These are phyloP conservation scores for Blastobotrys ciferrii DNA, from an alignment of 1,139 yeast species.

Conservation along the genomic window DNA sequence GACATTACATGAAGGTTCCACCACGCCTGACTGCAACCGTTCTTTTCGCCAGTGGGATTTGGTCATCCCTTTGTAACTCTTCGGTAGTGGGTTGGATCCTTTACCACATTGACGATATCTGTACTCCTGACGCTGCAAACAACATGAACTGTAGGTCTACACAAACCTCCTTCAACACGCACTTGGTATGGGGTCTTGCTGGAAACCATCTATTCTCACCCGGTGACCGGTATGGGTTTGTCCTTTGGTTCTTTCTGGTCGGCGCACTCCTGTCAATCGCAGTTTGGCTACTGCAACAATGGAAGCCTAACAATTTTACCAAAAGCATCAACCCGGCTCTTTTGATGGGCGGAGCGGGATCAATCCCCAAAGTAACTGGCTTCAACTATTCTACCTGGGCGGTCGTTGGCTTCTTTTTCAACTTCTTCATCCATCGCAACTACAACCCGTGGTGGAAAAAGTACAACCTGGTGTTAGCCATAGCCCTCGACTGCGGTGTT, in stretches of 20 bases:
- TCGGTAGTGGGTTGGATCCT: slow-evolving; percentile 57
- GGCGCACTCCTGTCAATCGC: slow-evolving; percentile 44
- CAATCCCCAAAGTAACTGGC: too few species aligned
- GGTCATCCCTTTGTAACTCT: slow-evolving; percentile 48
- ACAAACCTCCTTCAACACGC: slow-evolving; percentile 48
- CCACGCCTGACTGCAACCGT: slow-evolving; percentile 52
- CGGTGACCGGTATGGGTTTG: slow-evolving; percentile 46
- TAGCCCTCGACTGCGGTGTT: slow-evolving; percentile 56
- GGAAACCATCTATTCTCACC: slow-evolving; percentile 60
- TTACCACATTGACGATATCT: slow-evolving; percentile 45
- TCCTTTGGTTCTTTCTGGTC: slow-evolving; percentile 45
- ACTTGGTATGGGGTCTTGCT: slow-evolving; percentile 61
- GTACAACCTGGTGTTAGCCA: slow-evolving; percentile 57
- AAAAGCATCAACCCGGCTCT: too few species aligned
- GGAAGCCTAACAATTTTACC: too few species aligned
- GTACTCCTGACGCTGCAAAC: slow-evolving; percentile 42
- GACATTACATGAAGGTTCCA: slow-evolving; percentile 58
- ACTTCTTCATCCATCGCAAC: slow-evolving; percentile 13
- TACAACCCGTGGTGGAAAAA: slow-evolving; percentile 57
- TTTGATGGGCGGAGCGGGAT: too few species aligned
- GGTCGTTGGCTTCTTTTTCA: slow-evolving; percentile 15
- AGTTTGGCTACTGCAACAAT: too few species aligned
- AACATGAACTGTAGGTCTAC: slow-evolving; percentile 40
- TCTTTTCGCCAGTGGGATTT: slow-evolving; percentile 37
- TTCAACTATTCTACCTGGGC: too few species aligned